Conservation (phyloP, 148 eudicot species). For the Gaultheria prostrata region DNA sequence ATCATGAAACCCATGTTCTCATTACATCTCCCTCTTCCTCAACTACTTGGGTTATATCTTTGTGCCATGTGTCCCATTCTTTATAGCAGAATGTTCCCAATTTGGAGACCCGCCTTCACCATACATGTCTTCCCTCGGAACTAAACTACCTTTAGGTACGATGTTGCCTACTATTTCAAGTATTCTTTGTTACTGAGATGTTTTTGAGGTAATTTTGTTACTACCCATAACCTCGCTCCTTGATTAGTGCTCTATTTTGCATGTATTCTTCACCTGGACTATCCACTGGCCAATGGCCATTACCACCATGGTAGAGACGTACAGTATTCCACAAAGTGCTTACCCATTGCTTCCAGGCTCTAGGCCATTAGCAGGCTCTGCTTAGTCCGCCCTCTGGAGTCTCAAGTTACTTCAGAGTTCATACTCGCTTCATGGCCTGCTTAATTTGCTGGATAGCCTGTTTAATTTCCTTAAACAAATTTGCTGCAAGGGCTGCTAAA, state of each 20-base stretch:
- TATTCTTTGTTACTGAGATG: background rate
- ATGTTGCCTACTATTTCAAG: background rate
- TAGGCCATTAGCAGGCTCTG: background rate
- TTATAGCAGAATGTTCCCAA: background rate
- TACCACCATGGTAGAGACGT: background rate
- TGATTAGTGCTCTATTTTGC: background rate
- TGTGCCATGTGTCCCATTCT: background rate
- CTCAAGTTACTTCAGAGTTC: conserved; percentile 1
- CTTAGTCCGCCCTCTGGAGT: background rate
- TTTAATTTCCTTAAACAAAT: background rate
- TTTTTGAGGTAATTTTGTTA: background rate
- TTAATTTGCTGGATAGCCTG: background rate
- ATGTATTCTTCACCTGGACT: background rate
- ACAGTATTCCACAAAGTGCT: background rate
- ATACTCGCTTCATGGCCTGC: background rate
- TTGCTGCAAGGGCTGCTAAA: background rate
- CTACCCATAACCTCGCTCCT: background rate
- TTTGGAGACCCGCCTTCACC: background rate
- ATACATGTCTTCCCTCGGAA: background rate
- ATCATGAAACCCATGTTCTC: background rate
- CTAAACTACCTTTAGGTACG: background rate
- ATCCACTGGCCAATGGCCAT: background rate
- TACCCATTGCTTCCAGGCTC: background rate
- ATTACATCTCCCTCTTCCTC: background rate
- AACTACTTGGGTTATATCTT: background rate